Percentiles rank a stretch among this genome's conserved stretches.
phyloP scores from a whole-genome alignment of 2,329 filamentous ascomycete species.

The Leptosphaerulina australis region DNA sequence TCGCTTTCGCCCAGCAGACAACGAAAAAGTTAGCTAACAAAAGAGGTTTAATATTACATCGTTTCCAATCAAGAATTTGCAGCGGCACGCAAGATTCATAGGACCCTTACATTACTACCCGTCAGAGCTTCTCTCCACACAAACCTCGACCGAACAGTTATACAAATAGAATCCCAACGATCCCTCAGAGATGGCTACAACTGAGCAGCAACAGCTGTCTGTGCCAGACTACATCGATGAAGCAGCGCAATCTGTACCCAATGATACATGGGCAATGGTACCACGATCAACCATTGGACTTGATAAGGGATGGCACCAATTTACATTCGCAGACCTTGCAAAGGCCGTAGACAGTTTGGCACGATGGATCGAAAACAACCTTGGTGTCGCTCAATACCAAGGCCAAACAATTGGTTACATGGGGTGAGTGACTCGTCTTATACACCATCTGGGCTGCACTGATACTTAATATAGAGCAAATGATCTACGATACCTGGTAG shows the following conservation, averaged over 20 bases:
- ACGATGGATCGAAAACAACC: slow-evolving; percentile 11
- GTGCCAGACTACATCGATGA: slow-evolving; percentile 14
- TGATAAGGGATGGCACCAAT: slow-evolving; percentile 9
- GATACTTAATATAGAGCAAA: background rate
- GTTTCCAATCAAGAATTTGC: background rate
- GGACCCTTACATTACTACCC: background rate
- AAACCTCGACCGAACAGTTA: background rate
- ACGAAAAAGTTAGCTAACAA: background rate
- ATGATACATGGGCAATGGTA: slow-evolving; percentile 13
- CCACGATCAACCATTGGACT: slow-evolving; percentile 5
- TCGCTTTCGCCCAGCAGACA: background rate
- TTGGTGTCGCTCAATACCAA: slow-evolving; percentile 4
- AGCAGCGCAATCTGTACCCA: slow-evolving; percentile 1
- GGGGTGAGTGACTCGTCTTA: background rate
- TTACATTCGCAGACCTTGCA: slow-evolving; percentile 9
- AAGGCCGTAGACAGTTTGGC: slow-evolving; percentile 11
- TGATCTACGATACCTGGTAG: slow-evolving; percentile 11
- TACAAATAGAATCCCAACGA: background rate
- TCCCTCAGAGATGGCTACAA: background rate
- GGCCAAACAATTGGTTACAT: slow-evolving; percentile 15
- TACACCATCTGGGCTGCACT: background rate
- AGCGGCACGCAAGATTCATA: background rate
- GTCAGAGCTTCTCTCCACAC: background rate
- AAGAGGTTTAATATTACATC: too few relatives aligned
- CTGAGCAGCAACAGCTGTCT: background rate